Base-by-base conservation (phyloP, 108 stramenopile species). In the Discostella stelligeroides region DNA sequence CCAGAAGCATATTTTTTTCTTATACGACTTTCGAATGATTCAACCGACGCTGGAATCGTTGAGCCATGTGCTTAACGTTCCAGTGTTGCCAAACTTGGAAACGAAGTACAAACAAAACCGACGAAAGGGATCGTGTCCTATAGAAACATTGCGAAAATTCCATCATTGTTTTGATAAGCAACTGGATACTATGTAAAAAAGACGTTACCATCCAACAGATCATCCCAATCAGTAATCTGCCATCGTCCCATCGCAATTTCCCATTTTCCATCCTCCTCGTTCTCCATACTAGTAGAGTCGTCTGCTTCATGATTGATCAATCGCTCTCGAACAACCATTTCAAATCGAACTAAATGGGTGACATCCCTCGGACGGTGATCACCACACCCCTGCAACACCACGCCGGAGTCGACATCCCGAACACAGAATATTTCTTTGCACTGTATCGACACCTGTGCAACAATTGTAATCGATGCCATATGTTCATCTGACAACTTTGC, bases 211-310 rank as follows among this genome's bases (percentile, higher is more conserved):
- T 80, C 82, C 30, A 85, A 60, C 41, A 88, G 20, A 71, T 88
- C 87, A 70, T 88, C 87, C 79, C 82, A 83, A 63, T 86, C 86
- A 2, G 86, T 83, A 15, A 86, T 84, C 43, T 82, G 80, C 82
- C 82, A 88, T 51, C 70, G 54, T 8, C 76, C 82, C 23, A 83
- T 50, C 30, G 39, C 69, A 21, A 74, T 38, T 14, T 60, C 57
- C 58, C 65, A 49, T 47, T 57, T 55, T 13, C 70, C 49, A 30
- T 56, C 46, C 10, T 27, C 23, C 47, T 15, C 1, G 7, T 13
- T 2, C 27, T 27, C 61, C 0, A 21, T 13, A n/a, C n/a, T n/a
- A 45, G 53, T 20, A 27, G 11, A 24, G 13, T 58, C 37, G 0
- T 4, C 57, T n/a, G n/a, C n/a, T n/a, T n/a, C n/a, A n/a, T n/a